These are phyloP conservation scores for Gossypium lobatum DNA, from an alignment of 441 rosid genomes.

Conservation along the genomic window DNA sequence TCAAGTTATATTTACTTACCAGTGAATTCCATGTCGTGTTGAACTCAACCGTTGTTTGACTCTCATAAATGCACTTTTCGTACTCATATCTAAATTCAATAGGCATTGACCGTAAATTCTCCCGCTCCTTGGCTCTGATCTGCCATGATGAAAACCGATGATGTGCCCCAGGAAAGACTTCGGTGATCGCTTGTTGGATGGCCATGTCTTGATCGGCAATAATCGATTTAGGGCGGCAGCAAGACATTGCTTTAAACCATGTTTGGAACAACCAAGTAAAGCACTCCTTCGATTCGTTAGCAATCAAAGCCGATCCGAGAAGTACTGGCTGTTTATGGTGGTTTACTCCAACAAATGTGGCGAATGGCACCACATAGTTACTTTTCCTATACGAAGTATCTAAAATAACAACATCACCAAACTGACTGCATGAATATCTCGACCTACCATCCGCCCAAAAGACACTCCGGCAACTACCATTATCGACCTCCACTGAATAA, in stretches of 20 bases:
- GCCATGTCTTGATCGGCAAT: conserved; percentile 77
- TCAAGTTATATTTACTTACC: conserved; percentile 51
- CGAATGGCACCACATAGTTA: conserved; percentile 63
- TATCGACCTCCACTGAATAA: conserved; percentile 48
- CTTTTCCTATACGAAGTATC: conserved; percentile 69
- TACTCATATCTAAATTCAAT: conserved; percentile 60
- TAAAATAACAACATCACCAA: conserved; percentile 64
- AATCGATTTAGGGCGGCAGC: conserved; percentile 58
- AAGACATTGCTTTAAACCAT: conserved; percentile 72
- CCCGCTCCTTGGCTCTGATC: conserved; percentile 53
- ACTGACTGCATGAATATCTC: conserved; percentile 77
- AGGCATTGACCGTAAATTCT: conserved; percentile 47
- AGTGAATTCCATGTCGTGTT: conserved; percentile 59
- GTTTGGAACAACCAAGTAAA: conserved; percentile 78
- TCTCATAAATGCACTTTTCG: conserved; percentile 62
- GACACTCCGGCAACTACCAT: conserved; percentile 53
- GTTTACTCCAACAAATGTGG: conserved; percentile 69
- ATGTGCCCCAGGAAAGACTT: conserved; percentile 65
- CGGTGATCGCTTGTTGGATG: conserved; percentile 58
- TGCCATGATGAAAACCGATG: conserved; percentile 78
- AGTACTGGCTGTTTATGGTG: conserved; percentile 84
- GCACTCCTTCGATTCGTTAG: conserved; percentile 59
- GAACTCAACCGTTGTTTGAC: conserved; percentile 63
- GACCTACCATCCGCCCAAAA: conserved; percentile 89
- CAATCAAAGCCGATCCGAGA: conserved; percentile 73